Base-by-base conservation (phyloP, 1,284 basidiomycete genomes). In the Phaffia rhodozyma region DNA sequence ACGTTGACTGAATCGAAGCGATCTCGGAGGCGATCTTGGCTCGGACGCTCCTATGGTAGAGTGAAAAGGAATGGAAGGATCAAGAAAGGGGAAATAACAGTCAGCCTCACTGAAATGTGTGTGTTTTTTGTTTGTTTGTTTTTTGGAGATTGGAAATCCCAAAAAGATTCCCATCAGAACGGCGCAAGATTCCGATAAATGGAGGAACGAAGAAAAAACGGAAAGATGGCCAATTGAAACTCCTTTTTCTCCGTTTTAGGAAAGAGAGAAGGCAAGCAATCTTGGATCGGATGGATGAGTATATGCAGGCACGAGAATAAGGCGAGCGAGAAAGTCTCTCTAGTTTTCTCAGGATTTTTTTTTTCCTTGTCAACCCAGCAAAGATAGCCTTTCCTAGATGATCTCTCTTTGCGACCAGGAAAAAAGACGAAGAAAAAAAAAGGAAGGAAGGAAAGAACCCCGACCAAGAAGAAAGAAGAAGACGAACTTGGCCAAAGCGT, bases 401-500 rank as follows among this genome's bases (percentile, higher is more conserved):
- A 68, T 57, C 48, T 55, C n/a, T n/a, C n/a, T n/a, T n/a, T n/a
- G n/a, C 59, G 6, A 18, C 61, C 49, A 54, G 63, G 38, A 62
- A 61, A 53, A 56, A 49, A 53, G 55, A 64, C 38, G 65, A 9
- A 66, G 53, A 34, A 4, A n/a, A 32, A 32, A 52, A 58, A 30
- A 32, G 34, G 23, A 48, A 62, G 58, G 48, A n/a, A 9, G n/a
- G 34, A 30, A 49, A 51, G 53, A 56, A 30, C 49, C 29, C 25
- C 21, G 34, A 43, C 18, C 16, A 25, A 43, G 34, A 29, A 21
- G 43, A 32, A 63, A 21, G n/a, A 34, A n/a, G 30, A 23, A n/a
- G 11, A 75, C 82, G 68, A 72, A 93, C 92, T 89, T 90, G 71
- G 94, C 91, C 67, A 94, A 79, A 55, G 83, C 84, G 60, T 83